Base-by-base conservation (phyloP, 257 asterid species). In the Nicotiana sylvestris region DNA sequence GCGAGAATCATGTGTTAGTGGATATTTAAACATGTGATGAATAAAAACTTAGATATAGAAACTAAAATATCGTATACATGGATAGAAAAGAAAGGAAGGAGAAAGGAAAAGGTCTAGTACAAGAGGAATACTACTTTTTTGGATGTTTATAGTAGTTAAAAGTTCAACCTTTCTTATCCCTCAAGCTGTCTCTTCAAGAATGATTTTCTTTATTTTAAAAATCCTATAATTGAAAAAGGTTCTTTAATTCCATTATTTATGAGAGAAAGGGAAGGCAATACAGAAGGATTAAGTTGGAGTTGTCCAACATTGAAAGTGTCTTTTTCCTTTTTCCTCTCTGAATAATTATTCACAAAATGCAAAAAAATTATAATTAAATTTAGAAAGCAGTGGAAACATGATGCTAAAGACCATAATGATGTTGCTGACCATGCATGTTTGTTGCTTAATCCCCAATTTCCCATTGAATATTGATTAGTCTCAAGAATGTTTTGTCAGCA, bases 331-430 rank as follows among this genome's bases (percentile, higher is more conserved):
- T 37, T 37, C 6, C 6, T 49, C 13, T 74, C 43, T 49, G 12
- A 2, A 17, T 70, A 8, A n/a, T 12, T 27, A 25, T 21, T 70
- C 6, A n/a, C 3, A 46, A 72, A 70, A 43, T 1, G 12, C 21
- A 4, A 46, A 72, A 72, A 0, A 10, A 5, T 13, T n/a, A 66
- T 66, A 29, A 65, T 3, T 69, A 72, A 72, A 21, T 21, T 46
- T 35, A 72, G 21, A 72, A 70, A 70, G 78, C 57, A 72, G 39
- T 72, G 79, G 61, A 72, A 72, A 72, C 79, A 72, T 46, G 61
- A 72, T 46, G 56, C 37, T 72, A 9, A 46, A 72, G 61, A 72
- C 61, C 39, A 72, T 25, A 72, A 72, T 72, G 61, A 72, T 72
- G 46, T 72, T 46, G 79, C 61, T 72, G 79, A 72, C 79, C 79